phyloP scores from a whole-genome alignment of 1,139 yeast genomes.

The Yamadazyma mexicana region DNA sequence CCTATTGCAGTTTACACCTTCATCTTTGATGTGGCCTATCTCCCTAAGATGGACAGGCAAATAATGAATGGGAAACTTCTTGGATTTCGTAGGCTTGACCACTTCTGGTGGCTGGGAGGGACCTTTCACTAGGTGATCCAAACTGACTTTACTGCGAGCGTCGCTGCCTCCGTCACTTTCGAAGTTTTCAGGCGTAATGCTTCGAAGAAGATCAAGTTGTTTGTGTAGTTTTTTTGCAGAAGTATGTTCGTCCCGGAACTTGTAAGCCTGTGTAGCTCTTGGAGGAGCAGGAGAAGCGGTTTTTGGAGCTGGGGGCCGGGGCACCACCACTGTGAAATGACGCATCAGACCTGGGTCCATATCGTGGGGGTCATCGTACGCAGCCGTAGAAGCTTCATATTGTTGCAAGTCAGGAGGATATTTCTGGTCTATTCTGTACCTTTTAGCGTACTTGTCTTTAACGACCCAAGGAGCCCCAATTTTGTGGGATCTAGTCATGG shows the following conservation, averaged over 20 bases:
- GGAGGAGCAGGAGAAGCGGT: neutral
- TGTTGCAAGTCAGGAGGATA: slow-evolving; percentile 56
- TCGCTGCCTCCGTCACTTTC: neutral
- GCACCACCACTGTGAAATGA: slow-evolving; percentile 13
- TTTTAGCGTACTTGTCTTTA: slow-evolving; percentile 68
- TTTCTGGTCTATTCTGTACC: slow-evolving; percentile 57
- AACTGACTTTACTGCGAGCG: neutral
- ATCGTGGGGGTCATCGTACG: slow-evolving; percentile 32
- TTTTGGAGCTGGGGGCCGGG: slow-evolving; percentile 5
- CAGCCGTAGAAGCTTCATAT: slow-evolving; percentile 35
- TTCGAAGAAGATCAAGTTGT: slow-evolving; percentile 1
- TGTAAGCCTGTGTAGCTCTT: neutral
- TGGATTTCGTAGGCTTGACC: slow-evolving; percentile 3
- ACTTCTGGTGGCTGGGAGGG: slow-evolving; percentile 3
- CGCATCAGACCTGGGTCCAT: slow-evolving; percentile 19
- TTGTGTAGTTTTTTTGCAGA: slow-evolving; percentile 1
- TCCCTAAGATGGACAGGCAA: slow-evolving; percentile 32
- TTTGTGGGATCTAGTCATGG: slow-evolving; percentile 78
- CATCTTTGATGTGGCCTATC: slow-evolving; percentile 21
- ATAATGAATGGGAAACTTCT: slow-evolving; percentile 38
- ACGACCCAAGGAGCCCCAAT: slow-evolving; percentile 98
- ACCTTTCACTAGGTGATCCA: neutral
- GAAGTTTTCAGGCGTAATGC: slow-evolving; percentile 1
- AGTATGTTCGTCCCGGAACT: neutral
- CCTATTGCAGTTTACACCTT: slow-evolving; percentile 17